Conservation (phyloP, 169 alveolate genomes). For the Cryptosporidium sp. region DNA sequence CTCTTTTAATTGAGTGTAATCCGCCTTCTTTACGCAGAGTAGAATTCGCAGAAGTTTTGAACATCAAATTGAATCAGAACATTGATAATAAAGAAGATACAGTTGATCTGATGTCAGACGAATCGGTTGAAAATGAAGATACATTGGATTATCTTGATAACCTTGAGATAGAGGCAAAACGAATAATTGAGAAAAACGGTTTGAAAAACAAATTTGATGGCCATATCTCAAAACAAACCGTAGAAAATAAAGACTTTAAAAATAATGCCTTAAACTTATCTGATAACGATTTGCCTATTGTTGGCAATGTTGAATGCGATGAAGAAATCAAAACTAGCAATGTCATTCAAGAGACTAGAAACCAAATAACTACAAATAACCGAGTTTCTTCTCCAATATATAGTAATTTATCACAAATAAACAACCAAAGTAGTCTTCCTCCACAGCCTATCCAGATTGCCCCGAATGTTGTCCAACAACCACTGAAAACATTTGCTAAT, state of each 20-base stretch:
- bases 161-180: conserved; percentile 45
- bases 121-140: conserved; percentile 43
- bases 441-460: conserved; percentile 74
- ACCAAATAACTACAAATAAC: neutral
- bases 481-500: conserved; percentile 67
- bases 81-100: conserved; percentile 45
- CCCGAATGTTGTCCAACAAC: conserved; percentile 71
- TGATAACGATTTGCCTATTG: neutral
- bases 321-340: conserved; percentile 30
- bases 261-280: neutral
- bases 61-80: conserved; percentile 12
- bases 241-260: conserved; percentile 16
- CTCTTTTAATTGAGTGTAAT: conserved; percentile 37
- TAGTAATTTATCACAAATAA: conserved; percentile 2
- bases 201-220: conserved; percentile 22
- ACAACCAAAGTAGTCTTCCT: conserved; percentile 21
- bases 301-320: neutral
- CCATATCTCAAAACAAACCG: neutral
- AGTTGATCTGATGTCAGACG: conserved; percentile 57
- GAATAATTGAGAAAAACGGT: conserved; percentile 37
- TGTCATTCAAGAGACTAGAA: neutral
- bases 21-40: conserved; percentile 65
- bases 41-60: conserved; percentile 58
- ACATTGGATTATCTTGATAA: conserved; percentile 32
- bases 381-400: conserved; percentile 20